Conservation (phyloP, 805 yeast genomes). For the Schwanniomyces vanrijiae region DNA sequence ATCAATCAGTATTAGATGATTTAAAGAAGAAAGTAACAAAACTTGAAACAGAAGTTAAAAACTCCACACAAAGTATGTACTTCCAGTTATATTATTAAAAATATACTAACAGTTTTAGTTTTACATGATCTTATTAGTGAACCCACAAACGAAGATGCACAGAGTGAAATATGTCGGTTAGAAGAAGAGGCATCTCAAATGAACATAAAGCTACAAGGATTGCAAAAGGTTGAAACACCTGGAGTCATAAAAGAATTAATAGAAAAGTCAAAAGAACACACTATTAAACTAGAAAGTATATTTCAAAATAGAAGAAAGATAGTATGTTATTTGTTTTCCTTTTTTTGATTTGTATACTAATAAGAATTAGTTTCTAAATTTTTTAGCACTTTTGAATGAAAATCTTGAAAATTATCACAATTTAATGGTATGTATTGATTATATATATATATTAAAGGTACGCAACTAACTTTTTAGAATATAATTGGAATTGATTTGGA, state of each 20-base stretch:
- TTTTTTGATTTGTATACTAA: not conserved
- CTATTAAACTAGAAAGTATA: constrained; percentile 2
- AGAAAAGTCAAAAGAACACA: not conserved
- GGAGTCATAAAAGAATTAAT: not conserved
- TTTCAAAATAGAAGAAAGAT: constrained; percentile 7
- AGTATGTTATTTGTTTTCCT: constrained; percentile 4
- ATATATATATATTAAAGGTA: not conserved
- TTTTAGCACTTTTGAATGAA: constrained; percentile 8
- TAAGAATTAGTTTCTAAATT: constrained; percentile 4
- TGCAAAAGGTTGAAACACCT: not conserved
- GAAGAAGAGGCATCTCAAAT: not conserved
- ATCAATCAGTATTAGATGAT: constrained; percentile 5
- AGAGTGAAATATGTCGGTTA: not conserved
- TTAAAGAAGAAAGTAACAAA: not conserved
- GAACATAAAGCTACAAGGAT: not conserved
- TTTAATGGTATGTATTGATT: constrained; percentile 6
- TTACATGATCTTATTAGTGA: not conserved
- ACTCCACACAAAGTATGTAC: constrained; percentile 2
- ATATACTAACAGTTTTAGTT: constrained; percentile 4
- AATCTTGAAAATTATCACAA: constrained; percentile 5
- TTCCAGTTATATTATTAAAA: not conserved
- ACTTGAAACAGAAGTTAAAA: not conserved
- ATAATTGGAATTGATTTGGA: constrained; percentile 7
- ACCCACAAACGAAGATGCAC: constrained; percentile 7
- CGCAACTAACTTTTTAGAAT: not conserved